Percentiles rank a stretch among this genome's conserved stretches.
Evolutionary conservation across 257 asterid species (phyloP).

Genomic region (Handroanthus guayacan): DNA sequence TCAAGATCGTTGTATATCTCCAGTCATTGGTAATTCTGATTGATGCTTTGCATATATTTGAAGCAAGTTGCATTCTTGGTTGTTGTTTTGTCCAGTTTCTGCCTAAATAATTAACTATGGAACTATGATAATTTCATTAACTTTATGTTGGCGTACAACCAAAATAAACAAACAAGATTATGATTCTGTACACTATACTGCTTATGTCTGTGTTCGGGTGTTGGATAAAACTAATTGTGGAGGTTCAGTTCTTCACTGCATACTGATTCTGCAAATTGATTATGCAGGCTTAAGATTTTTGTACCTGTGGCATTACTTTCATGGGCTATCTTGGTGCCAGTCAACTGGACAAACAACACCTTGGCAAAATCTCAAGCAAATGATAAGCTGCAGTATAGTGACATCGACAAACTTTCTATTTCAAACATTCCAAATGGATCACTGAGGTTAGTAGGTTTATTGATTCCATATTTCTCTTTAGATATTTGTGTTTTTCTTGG

Average conservation of each 20-base stretch:
- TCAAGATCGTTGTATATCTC: not conserved
- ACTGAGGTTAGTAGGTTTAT: conserved; percentile 56
- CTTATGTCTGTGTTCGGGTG: conserved; percentile 6
- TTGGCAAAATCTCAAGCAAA: conserved; percentile 55
- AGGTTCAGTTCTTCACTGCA: conserved; percentile 10
- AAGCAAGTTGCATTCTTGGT: not conserved
- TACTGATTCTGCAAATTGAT: conserved; percentile 33
- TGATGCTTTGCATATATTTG: not conserved
- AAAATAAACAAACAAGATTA: not conserved
- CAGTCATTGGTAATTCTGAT: not conserved
- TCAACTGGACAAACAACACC: conserved; percentile 91
- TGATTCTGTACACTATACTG: not conserved
- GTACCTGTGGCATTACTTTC: conserved; percentile 83
- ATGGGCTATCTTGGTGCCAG: conserved; percentile 89
- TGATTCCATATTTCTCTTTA: not conserved
- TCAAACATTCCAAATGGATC: conserved; percentile 83
- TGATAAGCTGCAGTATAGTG: conserved; percentile 56
- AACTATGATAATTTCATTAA: not conserved
- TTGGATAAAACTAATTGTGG: not conserved
- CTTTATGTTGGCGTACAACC: not conserved
- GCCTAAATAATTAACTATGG: not conserved
- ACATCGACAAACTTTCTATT: conserved; percentile 91
- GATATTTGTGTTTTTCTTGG: not conserved
- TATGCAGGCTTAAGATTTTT: conserved; percentile 85
- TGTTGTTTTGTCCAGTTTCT: conserved; percentile 1